Percentiles rank a stretch among this genome's conserved stretches.
phyloP scores from a whole-genome alignment of 208 protist species.

The Acanthamoeba lenticulata region DNA sequence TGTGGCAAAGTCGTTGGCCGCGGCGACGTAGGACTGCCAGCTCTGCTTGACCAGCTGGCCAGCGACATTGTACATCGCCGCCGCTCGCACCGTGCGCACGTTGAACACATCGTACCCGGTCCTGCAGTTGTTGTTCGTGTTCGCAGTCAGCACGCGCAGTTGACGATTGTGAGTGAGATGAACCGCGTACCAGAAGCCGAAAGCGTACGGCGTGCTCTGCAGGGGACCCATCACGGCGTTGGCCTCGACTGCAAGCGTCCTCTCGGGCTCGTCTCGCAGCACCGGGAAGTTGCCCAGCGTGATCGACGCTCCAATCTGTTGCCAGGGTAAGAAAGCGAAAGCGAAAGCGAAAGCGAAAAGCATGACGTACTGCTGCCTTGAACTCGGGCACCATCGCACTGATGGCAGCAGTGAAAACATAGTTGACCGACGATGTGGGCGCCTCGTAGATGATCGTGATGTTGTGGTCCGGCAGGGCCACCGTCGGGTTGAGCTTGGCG shows the following conservation, averaged over 20 bases:
- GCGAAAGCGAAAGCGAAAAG: background rate
- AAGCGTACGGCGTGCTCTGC: background rate
- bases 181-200: conserved; percentile 23
- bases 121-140: background rate
- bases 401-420: background rate
- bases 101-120: background rate
- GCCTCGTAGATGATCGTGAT: conserved; percentile 9
- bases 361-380: background rate
- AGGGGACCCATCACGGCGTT: background rate
- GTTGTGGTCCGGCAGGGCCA: background rate
- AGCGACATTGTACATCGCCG: conserved; percentile 23
- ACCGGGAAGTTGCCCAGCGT: background rate
- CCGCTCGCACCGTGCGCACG: conserved; percentile 9
- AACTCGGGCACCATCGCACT: conserved; percentile 47
- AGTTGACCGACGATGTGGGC: background rate
- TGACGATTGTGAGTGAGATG: too few species aligned
- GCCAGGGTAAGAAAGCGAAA: background rate
- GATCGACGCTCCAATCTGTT: background rate
- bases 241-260: background rate
- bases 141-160: background rate
- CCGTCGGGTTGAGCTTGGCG: background rate
- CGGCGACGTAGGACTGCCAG: background rate
- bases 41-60: background rate
- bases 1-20: conserved; percentile 32
- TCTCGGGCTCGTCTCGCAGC: background rate